Evolutionary conservation across 2,329 filamentous ascomycete species (phyloP).

Genomic region (Aspergillus versicolor): DNA sequence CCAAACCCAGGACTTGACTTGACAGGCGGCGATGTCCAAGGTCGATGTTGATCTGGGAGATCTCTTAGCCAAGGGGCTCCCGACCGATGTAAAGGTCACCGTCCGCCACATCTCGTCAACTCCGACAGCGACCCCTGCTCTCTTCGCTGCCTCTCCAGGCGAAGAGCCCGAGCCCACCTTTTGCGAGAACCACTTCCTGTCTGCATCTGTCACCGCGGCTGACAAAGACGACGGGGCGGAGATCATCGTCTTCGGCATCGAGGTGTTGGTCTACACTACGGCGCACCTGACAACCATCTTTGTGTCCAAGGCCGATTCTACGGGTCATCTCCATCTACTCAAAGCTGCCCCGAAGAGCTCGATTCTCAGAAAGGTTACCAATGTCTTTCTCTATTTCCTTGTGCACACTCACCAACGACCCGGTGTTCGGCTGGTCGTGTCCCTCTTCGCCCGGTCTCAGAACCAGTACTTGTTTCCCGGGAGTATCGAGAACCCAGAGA

Average conservation of each 20-base stretch:
- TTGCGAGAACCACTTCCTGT: conserved; percentile 79
- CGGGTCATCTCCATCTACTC: conserved; percentile 74
- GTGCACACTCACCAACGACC: conserved; percentile 65
- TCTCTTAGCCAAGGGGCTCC: conserved; percentile 53
- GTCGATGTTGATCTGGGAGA: conserved; percentile 39
- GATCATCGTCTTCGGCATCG: conserved; percentile 77
- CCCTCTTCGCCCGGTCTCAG: conserved; percentile 88
- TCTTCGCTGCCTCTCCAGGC: conserved; percentile 77
- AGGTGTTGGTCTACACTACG: conserved; percentile 84
- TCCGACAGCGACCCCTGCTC: conserved; percentile 68
- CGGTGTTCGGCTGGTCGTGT: conserved; percentile 71
- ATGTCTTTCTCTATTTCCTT: conserved; percentile 74
- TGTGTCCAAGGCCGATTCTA: conserved; percentile 95
- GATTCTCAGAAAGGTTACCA: conserved; percentile 66
- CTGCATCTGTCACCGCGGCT: conserved; percentile 50
- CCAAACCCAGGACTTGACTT: background rate
- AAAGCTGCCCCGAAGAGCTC: conserved; percentile 64
- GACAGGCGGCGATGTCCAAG: conserved; percentile 26
- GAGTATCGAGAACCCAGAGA: conserved; percentile 77
- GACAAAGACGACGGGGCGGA: conserved; percentile 38
- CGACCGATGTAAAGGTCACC: conserved; percentile 59
- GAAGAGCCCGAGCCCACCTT: conserved; percentile 73
- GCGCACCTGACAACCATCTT: conserved; percentile 81
- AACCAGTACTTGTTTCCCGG: conserved; percentile 93
- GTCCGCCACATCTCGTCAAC: conserved; percentile 87